Conservation (phyloP, 176 grass and related monocot genomes). For the Hyparrhenia diplandra region DNA sequence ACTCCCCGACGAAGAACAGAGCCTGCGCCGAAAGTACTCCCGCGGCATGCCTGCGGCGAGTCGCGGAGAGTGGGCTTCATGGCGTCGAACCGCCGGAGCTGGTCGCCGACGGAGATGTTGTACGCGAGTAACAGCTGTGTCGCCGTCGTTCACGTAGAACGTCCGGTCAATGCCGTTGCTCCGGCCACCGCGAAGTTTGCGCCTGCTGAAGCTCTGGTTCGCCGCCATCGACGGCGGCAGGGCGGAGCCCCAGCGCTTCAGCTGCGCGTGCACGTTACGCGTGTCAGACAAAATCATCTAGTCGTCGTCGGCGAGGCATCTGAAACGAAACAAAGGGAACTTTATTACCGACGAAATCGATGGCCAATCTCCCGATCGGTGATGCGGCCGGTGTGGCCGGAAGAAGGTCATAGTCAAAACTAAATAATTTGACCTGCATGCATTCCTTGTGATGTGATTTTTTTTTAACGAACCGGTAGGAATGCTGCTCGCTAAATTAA, state of each 20-base stretch:
- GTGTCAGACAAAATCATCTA: no score
- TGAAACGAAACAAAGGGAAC: no score
- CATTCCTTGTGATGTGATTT: no score
- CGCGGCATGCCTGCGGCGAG: slow-evolving; percentile 1
- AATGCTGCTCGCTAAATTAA: no score
- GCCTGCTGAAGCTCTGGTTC: slow-evolving; percentile 42
- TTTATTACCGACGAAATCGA: not conserved
- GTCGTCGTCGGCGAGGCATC: no score
- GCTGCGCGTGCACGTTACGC: not conserved
- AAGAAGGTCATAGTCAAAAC: slow-evolving; percentile 44
- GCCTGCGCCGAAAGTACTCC: no score
- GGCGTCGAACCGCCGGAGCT: slow-evolving; percentile 52
- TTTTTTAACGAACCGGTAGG: no score
- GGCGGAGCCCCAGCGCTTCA: slow-evolving; percentile 42
- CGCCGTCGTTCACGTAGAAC: slow-evolving; percentile 10
- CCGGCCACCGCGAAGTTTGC: slow-evolving; percentile 51
- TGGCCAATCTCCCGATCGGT: not conserved
- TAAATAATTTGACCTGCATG: no score
- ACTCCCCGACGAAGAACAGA: no score
- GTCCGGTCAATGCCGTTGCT: slow-evolving; percentile 25
- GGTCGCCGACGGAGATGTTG: slow-evolving; percentile 31
- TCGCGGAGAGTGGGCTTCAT: slow-evolving; percentile 42
- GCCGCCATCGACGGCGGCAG: slow-evolving; percentile 31
- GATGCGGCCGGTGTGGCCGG: not conserved
- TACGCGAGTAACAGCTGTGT: not conserved